Evolutionary conservation across 2,329 filamentous ascomycete genomes (phyloP).

Genomic region (Coleophoma eucalyptorum): DNA sequence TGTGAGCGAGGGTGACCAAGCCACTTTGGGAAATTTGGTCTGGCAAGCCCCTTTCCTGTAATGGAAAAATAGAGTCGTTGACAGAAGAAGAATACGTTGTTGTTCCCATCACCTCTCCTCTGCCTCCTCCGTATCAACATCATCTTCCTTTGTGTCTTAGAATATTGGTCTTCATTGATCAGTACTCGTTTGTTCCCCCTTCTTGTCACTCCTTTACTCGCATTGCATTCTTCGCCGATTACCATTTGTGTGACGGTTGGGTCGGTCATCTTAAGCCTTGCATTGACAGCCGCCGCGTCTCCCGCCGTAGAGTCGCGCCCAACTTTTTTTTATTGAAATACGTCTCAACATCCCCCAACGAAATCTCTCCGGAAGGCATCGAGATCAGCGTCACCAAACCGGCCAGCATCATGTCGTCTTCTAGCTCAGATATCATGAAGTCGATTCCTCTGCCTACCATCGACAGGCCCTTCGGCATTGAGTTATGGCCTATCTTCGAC

Average conservation of each 20-base stretch:
- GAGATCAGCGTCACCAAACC: too few species aligned
- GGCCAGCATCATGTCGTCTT: conserved; percentile 15
- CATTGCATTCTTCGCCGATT: neutral
- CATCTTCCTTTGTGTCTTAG: neutral
- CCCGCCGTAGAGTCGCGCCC: neutral
- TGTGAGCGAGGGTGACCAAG: neutral
- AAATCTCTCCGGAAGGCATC: neutral
- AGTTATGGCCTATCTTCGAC: conserved; percentile 92
- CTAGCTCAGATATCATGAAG: conserved; percentile 32
- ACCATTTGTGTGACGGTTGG: neutral
- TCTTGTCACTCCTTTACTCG: neutral
- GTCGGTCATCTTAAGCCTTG: neutral
- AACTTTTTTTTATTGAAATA: neutral
- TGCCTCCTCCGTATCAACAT: neutral
- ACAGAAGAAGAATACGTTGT: neutral
- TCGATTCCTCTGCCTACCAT: conserved; percentile 70
- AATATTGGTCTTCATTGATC: neutral
- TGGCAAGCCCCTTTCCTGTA: neutral
- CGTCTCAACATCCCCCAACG: neutral
- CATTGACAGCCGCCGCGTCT: neutral
- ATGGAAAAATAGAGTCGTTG: neutral
- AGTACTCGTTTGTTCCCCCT: neutral
- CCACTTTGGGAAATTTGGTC: neutral
- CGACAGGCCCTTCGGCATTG: conserved; percentile 87
- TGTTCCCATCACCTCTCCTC: too few species aligned